Evolutionary conservation across 148 eudicot species (phyloP), one percentile per base, ranked within the genome.

Genomic region (Arctostaphylos glauca): DNA sequence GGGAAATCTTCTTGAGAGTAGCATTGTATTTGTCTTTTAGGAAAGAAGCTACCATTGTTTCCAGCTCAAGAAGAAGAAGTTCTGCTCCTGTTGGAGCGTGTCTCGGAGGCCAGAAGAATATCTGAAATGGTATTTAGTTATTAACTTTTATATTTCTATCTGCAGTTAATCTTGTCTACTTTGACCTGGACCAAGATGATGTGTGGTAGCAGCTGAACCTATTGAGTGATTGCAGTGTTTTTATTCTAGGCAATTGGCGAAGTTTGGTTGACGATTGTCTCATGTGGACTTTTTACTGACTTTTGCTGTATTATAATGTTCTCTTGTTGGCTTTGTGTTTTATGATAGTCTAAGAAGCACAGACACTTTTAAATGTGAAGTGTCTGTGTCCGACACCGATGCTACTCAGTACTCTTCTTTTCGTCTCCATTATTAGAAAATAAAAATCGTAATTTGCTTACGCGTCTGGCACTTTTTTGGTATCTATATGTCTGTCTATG

Each of bases 31-130:
- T 38, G 21, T 44, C 38, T 53, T 87, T 80, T 90, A 94, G 98
- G 91, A 46, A 91, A 92, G 86, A 90, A 90, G 89, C 72, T 96
- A 78, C 90, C 93, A 0, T 68, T 85, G 87, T 90, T 87, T 86
- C 91, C 93, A 59, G 92, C 90, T 6, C 84, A 92, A 84, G 90
- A 93, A 81, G 96, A 91, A 77, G 98, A 96, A 85, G 98, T 90
- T 77, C 83, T 94, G 79, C 80, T 89, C 50, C 79, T 90, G 54
- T 75, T 87, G 80, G 95, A 94, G 84, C 92, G 92, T 41, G 96
- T 94, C 74, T 21, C 91, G 8, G 96, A 95, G 81, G 98, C 98
- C 16, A 90, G 87, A 83, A 91, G 95, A 86, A 86, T 95, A 31
- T 82, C 98, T 43, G 76, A 83, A 9, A 92, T 88, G 98, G 98